A percentile compares a stretch with the other conserved stretches of the same genome.
Evolutionary conservation across 441 rosid genomes (phyloP).

Genomic region (Macaranga tanarius): DNA sequence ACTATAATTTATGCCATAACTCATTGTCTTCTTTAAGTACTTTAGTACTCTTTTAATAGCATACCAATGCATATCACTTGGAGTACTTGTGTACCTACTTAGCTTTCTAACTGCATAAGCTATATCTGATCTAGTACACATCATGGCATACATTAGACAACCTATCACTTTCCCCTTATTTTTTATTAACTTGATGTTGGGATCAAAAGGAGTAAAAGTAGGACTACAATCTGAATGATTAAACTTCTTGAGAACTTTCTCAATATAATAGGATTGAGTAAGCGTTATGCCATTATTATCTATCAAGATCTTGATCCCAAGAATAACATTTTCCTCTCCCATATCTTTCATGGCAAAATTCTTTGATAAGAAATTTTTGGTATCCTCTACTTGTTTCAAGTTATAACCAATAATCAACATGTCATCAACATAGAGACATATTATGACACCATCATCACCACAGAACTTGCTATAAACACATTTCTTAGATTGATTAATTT

Average conservation of each 20-base stretch:
- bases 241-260: no score
- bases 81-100: background rate
- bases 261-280: background rate
- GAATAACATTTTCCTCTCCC: background rate
- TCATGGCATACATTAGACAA: background rate
- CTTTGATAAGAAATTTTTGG: background rate
- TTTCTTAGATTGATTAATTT: no score
- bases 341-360: background rate
- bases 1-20: background rate
- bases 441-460: no score
- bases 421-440: no score
- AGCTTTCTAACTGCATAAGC: background rate
- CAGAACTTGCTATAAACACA: background rate
- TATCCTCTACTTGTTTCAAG: background rate
- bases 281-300: background rate
- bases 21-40: no score
- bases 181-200: background rate
- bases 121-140: background rate
- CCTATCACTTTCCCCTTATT: background rate
- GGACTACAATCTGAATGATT: background rate
- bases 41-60: background rate
- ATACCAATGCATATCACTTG: background rate
- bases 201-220: background rate
- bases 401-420: background rate
- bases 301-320: background rate